Evolutionary conservation across 2,329 filamentous ascomycete genomes (phyloP).

Genomic region (Ophiostoma ulmi): DNA sequence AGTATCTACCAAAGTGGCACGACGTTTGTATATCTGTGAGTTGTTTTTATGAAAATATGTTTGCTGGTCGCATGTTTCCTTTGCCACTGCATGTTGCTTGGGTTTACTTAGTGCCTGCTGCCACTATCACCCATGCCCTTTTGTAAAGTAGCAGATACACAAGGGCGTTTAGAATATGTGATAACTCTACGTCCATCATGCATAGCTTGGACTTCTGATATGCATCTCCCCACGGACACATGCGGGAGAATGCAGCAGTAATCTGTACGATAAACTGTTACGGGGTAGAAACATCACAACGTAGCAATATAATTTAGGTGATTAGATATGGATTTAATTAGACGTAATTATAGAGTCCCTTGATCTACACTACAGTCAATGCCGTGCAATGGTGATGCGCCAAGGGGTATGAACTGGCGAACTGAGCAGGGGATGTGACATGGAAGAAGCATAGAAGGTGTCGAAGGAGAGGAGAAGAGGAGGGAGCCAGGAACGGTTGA

Average conservation of each 20-base stretch:
- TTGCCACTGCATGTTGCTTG: not conserved
- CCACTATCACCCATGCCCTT: too few relatives aligned
- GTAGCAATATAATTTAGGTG: not conserved
- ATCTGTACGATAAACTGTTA: not conserved
- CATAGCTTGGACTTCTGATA: not conserved
- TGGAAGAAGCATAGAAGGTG: slow-evolving; percentile 10
- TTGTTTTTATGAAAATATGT: not conserved
- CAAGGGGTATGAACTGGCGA: not conserved
- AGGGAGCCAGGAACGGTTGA: not conserved
- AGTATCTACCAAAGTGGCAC: not conserved
- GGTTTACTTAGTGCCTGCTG: too few relatives aligned
- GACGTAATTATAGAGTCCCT: not conserved
- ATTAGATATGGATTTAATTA: not conserved
- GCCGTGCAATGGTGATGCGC: slow-evolving; percentile 10
- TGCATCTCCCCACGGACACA: not conserved
- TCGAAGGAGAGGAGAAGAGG: not conserved
- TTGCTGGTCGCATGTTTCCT: not conserved
- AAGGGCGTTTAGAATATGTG: not conserved
- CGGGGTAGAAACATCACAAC: not conserved
- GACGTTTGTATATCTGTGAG: not conserved
- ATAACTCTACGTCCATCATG: not conserved
- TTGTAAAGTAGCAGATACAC: not conserved
- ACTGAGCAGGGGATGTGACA: slow-evolving; percentile 5
- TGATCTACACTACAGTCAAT: not conserved
- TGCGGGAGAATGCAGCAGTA: not conserved